Conservation (phyloP, 2,329 filamentous ascomycete species). For the Talaromyces sp. region DNA sequence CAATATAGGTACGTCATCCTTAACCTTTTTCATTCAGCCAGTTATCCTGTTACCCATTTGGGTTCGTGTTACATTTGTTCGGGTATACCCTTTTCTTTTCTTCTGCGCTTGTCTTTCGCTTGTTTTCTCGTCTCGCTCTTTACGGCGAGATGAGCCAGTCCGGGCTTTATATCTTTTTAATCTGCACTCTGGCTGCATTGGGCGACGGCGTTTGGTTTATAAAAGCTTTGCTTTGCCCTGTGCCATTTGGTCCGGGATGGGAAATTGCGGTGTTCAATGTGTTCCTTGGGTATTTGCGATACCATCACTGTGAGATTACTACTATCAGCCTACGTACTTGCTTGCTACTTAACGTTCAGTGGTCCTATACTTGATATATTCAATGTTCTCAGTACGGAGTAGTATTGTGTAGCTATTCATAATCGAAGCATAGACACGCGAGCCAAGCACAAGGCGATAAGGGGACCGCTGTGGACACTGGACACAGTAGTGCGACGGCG, state of each 20-base stretch:
- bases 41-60: neutral
- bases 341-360: neutral
- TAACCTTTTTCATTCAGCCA: neutral
- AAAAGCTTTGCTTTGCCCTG: neutral
- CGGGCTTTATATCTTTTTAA: neutral
- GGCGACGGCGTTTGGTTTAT: neutral
- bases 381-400: no score
- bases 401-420: neutral
- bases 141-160: neutral
- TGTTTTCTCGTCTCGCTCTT: neutral
- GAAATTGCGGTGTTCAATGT: neutral
- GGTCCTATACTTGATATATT: neutral
- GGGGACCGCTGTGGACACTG: neutral
- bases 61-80: neutral
- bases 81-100: neutral
- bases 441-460: neutral
- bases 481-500: neutral
- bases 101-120: neutral
- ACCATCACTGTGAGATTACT: neutral
- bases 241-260: neutral
- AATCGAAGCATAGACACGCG: neutral
- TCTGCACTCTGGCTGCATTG: neutral
- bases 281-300: neutral
- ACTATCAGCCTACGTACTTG: neutral
- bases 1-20: conserved; percentile 3